Percentiles rank a stretch among this genome's conserved stretches.
phyloP scores from a whole-genome alignment of 164 flowering plant species.

The Brasenia schreberi region DNA sequence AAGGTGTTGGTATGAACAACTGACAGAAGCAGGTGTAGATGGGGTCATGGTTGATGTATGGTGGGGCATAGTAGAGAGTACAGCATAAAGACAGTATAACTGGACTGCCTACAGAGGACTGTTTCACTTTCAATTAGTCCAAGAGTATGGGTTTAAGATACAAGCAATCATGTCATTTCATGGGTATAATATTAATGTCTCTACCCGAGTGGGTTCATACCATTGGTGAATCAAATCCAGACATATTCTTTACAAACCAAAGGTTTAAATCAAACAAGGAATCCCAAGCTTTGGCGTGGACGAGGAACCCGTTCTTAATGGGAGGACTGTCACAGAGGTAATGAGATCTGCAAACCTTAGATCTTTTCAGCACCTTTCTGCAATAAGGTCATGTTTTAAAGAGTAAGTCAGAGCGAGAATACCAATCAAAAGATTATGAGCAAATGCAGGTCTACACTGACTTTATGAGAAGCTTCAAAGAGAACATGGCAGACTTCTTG shows the following conservation, averaged over 20 bases:
- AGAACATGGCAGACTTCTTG: conserved; percentile 58
- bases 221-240: conserved; percentile 51
- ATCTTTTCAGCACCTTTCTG: too few relatives aligned
- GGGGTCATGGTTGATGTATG: conserved; percentile 91
- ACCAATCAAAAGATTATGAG: not conserved
- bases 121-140: conserved; percentile 45
- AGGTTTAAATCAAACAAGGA: not conserved
- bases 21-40: conserved; percentile 40
- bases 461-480: conserved; percentile 83
- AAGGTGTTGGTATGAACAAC: conserved; percentile 41
- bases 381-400: conserved; percentile 45
- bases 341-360: too few relatives aligned
- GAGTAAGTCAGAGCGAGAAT: too few relatives aligned
- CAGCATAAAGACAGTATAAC: conserved; percentile 55
- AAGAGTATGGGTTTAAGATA: conserved; percentile 40
- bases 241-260: conserved; percentile 66
- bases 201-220: conserved; percentile 65
- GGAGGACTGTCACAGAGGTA: too few relatives aligned
- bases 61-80: conserved; percentile 80
- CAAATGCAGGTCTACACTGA: conserved; percentile 60
- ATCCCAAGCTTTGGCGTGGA: conserved; percentile 3
- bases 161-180: conserved; percentile 91
- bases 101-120: conserved; percentile 66
- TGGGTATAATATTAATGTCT: conserved; percentile 78
- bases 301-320: not conserved